phyloP scores from a whole-genome alignment of 805 yeast genomes.

The Candida railenensis region DNA sequence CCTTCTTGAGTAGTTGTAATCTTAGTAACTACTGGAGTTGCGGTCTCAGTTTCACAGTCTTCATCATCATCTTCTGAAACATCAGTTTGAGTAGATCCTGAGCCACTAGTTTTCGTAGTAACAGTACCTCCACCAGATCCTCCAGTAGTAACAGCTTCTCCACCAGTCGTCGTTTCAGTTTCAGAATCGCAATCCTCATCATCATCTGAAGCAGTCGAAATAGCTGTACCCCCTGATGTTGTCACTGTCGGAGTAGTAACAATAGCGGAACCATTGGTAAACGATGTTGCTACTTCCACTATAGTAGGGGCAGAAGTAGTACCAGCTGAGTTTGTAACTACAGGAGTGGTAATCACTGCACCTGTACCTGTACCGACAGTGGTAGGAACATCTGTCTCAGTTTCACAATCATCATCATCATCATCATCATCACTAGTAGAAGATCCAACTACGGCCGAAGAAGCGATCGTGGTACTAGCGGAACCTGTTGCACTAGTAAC shows the following conservation, averaged over 20 bases:
- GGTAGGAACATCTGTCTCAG: conserved; percentile 4
- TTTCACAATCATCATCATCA: conserved; percentile 12
- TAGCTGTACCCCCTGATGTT: conserved; percentile 1
- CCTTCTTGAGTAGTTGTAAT: conserved; percentile 6
- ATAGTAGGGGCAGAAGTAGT: too few relatives aligned
- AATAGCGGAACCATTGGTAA: conserved; percentile 4
- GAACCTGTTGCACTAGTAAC: conserved; percentile 6
- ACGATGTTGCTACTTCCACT: conserved; percentile 7
- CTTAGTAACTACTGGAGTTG: conserved; percentile 3
- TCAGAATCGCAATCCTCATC: conserved; percentile 12
- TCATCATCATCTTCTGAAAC: conserved; percentile 7
- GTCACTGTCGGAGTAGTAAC: conserved; percentile 3
- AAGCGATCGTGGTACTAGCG: background rate
- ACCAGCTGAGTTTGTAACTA: conserved; percentile 2
- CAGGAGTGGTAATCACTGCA: conserved; percentile 5
- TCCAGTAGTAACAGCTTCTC: background rate
- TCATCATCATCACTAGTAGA: conserved; percentile 7
- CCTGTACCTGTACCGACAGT: conserved; percentile 1
- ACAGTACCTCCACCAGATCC: background rate
- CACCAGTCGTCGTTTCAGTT: conserved; percentile 6
- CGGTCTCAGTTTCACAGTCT: conserved; percentile 5
- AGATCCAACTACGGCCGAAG: background rate
- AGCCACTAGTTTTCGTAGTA: conserved; percentile 1
- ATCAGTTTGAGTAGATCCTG: background rate
- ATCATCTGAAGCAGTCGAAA: conserved; percentile 4